Percentiles rank a stretch among this genome's conserved stretches.
Conservation (phyloP, 1,284 basidiomycete genomes). For the Ganoderma boninense region DNA sequence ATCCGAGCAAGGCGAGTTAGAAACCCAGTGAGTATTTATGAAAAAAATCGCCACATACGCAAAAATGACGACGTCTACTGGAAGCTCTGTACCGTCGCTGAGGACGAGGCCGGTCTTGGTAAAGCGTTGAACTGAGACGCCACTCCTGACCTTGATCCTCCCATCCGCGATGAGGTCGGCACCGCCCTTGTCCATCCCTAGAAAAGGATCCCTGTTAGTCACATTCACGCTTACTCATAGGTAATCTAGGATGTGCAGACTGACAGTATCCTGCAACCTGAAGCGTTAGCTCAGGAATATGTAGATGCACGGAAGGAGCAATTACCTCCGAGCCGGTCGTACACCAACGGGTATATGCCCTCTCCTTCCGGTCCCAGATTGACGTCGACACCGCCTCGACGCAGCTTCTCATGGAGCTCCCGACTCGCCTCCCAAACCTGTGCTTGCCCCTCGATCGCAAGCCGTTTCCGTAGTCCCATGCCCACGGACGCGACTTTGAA, state of each 20-base stretch:
- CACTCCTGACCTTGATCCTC: constrained; percentile 77
- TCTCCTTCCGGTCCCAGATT: constrained; percentile 62
- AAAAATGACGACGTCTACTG: constrained; percentile 76
- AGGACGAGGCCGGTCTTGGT: constrained; percentile 65
- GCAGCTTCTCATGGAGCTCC: constrained; percentile 63
- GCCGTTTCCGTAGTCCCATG: constrained; percentile 45
- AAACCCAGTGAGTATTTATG: not conserved
- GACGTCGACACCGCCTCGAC: constrained; percentile 65
- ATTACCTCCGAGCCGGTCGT: constrained; percentile 47
- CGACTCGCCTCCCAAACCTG: constrained; percentile 41
- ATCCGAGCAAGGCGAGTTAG: constrained; percentile 20
- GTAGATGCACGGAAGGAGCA: constrained; percentile 7
- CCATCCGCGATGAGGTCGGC: constrained; percentile 64
- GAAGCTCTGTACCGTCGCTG: constrained; percentile 65
- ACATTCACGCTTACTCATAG: not conserved
- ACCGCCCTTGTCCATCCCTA: constrained; percentile 50
- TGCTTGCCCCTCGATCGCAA: constrained; percentile 33
- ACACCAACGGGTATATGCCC: constrained; percentile 54
- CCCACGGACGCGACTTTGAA: constrained; percentile 52
- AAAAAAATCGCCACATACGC: constrained; percentile 43
- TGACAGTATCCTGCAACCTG: constrained; percentile 28
- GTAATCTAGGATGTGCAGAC: not conserved
- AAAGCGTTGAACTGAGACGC: constrained; percentile 59
- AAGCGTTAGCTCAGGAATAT: not conserved
- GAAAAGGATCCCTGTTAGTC: not conserved